Conservation (phyloP, 1,139 yeast genomes). For the Diutina catenulata region DNA sequence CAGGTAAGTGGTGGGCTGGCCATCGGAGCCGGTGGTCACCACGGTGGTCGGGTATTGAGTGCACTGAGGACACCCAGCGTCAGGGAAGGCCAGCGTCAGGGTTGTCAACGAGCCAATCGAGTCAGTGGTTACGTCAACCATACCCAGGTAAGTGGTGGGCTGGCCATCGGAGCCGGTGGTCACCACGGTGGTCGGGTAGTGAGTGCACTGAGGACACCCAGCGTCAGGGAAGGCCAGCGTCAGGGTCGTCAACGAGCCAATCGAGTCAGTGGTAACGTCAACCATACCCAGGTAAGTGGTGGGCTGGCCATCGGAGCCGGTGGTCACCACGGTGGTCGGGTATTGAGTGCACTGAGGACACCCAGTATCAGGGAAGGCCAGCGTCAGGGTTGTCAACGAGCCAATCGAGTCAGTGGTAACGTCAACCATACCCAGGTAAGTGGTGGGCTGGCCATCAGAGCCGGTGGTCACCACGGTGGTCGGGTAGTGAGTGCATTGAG, state of each 20-base stretch:
- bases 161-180: background rate
- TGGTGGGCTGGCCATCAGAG: background rate
- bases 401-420: background rate
- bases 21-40: background rate
- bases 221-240: background rate
- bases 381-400: background rate
- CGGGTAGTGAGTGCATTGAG: background rate
- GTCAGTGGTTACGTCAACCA: background rate
- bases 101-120: background rate
- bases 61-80: background rate
- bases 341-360: background rate
- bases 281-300: background rate
- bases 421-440: background rate
- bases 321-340: background rate
- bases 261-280: background rate
- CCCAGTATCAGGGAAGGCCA: background rate
- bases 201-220: background rate
- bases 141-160: background rate
- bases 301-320: background rate
- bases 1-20: background rate
- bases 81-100: background rate
- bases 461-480: background rate
- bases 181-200: background rate
- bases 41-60: slow-evolving; percentile 1
- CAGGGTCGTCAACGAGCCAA: background rate